Evolutionary conservation across 2,329 filamentous ascomycete species (phyloP), one percentile per base, ranked within the genome.

Genomic region (Neurospora crassa): DNA sequence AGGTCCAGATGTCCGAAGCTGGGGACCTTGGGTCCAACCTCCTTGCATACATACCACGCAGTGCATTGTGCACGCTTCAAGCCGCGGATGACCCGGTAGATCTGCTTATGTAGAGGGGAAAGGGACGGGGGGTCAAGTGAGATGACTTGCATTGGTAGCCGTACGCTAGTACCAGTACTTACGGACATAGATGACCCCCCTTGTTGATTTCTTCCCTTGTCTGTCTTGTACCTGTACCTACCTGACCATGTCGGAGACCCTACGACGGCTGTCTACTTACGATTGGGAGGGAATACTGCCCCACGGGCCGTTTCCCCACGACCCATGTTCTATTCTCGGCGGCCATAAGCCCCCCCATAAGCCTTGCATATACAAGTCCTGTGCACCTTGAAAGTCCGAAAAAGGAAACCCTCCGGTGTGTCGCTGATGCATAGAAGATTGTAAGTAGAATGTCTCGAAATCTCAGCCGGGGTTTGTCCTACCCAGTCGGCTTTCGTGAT

Each of bases 81-180:
- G 29, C 16, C 29, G 53, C 53, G n/a, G 24, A 63, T 34, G 53
- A 63, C 29, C 53, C 24, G 53, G 53, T 63, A 63, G 53, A 63
- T 63, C 24, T 29, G 6, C 34, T 63, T 82, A 24, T 24, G 24
- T 24, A 82, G 72, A 83, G 79, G 2, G 82, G 1, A 82, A 75
- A 7, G 81, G 34, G 82, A 71, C 79, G 78, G 76, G 8, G 81
- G 82, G 71, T 79, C 78, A 40, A 81, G 76, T 16, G 81, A 82
- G 42, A 83, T 75, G 34, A 83, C 76, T 67, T 80, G 76, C 0
- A 81, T 81, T 3, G 77, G 53, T 63, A 63, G 14, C 53, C 24
- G 53, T 63, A 37, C 34, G 34, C 34, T 37, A 29, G 74, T 81
- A 82, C 29, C 24, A 34, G 24, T 63, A 63, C 53, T 63, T 63